Evolutionary conservation across 1,284 basidiomycete genomes (phyloP), one percentile per base, ranked within the genome.

Genomic region (Ustilago sp.): DNA sequence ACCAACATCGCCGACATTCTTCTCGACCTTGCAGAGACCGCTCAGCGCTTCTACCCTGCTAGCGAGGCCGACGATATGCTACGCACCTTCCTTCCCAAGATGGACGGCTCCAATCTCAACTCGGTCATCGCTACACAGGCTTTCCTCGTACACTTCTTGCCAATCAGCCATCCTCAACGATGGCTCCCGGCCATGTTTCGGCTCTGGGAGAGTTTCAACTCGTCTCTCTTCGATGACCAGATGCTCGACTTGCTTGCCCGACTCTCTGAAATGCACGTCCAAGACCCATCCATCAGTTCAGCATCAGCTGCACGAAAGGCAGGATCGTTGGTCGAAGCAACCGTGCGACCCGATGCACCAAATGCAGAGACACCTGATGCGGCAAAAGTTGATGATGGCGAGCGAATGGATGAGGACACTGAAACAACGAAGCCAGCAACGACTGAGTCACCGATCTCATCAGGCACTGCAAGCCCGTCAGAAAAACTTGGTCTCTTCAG

Each of bases 21-120:
- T 88, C 92, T 94, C 32, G 93, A 93, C 83, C 89, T 98, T 69
- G 93, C 94, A 39, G 92, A 94, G 77, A 90, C 89, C 77, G 90
- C 91, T 45, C 91, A 93, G 77, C 89, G 93, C 51, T 98, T 98
- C 89, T 98, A 95, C 87, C 92, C 95, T 79, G 93, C 95, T 9
- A 90, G 91, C 59, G 93, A 94, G 56, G 92, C 93, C 53, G 91
- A 93, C 77, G 93, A 93, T 75, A 98, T 99, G 93, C 91, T 99
- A 32, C 89, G 90, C 35, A 89, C 89, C 2, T 92, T 94, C 80
- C 77, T 94, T 15, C 93, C 92, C 8, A 87, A 88, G 68, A 89
- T 95, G 71, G 92, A 94, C 81, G 92, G 92, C 38, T 91, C 90
- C 41, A 89, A 89, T 73, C 86, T 94, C 75, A 91, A 93, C 61